Evolutionary conservation across 2,329 filamentous ascomycete species (phyloP), one percentile per base, ranked within the genome.

Genomic region (Xylaria sp.): DNA sequence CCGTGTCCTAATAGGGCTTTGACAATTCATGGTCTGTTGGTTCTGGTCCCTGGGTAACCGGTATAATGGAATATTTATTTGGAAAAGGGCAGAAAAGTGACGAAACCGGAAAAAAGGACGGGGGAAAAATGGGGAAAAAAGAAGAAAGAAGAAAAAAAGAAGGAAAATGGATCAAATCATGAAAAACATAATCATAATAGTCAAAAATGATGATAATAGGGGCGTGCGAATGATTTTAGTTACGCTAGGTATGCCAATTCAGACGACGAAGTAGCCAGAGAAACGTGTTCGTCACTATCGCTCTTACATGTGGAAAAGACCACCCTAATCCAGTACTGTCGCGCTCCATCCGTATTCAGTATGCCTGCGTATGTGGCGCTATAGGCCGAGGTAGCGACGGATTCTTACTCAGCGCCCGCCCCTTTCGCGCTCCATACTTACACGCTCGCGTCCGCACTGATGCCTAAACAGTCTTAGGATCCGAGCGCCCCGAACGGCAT

Each of bases 401-500:
- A 35, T n/a, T 21, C 27, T 58, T 23, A 58, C 46, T 58, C 54
- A 58, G 54, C 54, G 21, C 46, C 46, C 49, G 19, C 10, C n/a
- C 40, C 41, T 44, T 49, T 37, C n/a, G 7, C 10, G 31, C 27
- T 19, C 38, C 17, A 19, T 31, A 8, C 4, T 41, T 19, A 29
- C 17, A 19, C 23, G 11, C 4, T 41, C 31, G 31, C 37, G 38
- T 27, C 41, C 11, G 41, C 29, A 19, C 29, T 7, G n/a, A 33
- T 17, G 2, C 41, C 43, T 4, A 33, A 37, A 29, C n/a, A 8
- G 11, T 21, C n/a, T 27, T 37, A 17, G 46, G 13, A 58, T 46
- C 54, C 54, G 46, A 9, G 29, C 13, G 21, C 21, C 17, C 54
- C 54, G 46, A 38, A n/a, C 29, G 25, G 19, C n/a, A 44, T 25